A percentile compares a stretch with the other conserved stretches of the same genome.
Conservation (phyloP, 73 alveolate species). For the Blepharisma stoltei region DNA sequence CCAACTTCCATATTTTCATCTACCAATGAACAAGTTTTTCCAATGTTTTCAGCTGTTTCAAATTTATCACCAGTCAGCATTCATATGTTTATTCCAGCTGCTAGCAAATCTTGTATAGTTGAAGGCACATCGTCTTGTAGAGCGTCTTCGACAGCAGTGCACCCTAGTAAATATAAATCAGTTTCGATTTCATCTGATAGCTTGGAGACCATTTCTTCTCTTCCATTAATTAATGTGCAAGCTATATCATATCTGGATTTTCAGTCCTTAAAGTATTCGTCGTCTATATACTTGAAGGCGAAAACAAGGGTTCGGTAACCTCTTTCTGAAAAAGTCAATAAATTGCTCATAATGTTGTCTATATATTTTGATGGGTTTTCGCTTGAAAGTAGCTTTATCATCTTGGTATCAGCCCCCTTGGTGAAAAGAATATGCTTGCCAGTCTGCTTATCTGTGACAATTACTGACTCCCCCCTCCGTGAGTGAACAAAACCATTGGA, state of each 20-base stretch:
- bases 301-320: slow-evolving; percentile 57
- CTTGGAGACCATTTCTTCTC: slow-evolving; percentile 32
- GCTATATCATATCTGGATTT: slow-evolving; percentile 37
- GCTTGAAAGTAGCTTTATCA: slow-evolving; percentile 1
- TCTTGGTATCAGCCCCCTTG: slow-evolving; percentile 81
- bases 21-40: slow-evolving; percentile 28
- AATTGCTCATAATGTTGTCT: not conserved
- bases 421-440: slow-evolving; percentile 46
- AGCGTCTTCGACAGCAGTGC: slow-evolving; percentile 96
- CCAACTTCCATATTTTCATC: not conserved
- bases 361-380: not conserved
- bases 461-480: too few relatives aligned
- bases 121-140: slow-evolving; percentile 93
- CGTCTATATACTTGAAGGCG: slow-evolving; percentile 38
- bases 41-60: slow-evolving; percentile 90
- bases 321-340: slow-evolving; percentile 35
- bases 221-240: not conserved
- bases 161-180: slow-evolving; percentile 76
- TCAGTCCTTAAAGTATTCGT: slow-evolving; percentile 8
- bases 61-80: slow-evolving; percentile 96
- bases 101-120: slow-evolving; percentile 79
- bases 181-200: slow-evolving; percentile 65
- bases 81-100: slow-evolving; percentile 74
- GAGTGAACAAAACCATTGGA: too few relatives aligned
- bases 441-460: slow-evolving; percentile 66